These are phyloP conservation scores for Phaeotremella skinneri DNA, from an alignment of 768 basidiomycete species.

Conservation along the genomic window DNA sequence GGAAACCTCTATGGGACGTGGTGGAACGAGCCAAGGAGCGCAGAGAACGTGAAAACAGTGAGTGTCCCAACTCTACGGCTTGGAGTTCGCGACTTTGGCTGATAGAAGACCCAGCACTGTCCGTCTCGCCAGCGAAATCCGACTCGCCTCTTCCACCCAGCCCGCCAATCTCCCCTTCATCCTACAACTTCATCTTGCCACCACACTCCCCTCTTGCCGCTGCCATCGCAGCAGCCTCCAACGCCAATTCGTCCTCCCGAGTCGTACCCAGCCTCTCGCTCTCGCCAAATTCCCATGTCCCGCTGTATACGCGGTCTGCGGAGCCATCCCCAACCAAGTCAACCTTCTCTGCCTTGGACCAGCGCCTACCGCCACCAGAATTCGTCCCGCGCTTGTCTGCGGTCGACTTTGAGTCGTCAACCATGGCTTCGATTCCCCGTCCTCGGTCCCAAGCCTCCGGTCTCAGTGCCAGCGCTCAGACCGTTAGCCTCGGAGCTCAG, in stretches of 20 bases:
- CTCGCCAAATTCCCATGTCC: conserved; percentile 13
- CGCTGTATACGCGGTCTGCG: conserved; percentile 34
- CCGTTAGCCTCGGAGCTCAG: not conserved
- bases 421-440: conserved; percentile 8
- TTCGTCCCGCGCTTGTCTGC: conserved; percentile 39
- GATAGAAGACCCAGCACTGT: not conserved
- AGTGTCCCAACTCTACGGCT: conserved; percentile 5
- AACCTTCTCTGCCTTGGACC: conserved; percentile 37
- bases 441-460: conserved; percentile 7
- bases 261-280: not conserved
- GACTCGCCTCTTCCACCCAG: conserved; percentile 25
- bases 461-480: conserved; percentile 7
- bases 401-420: conserved; percentile 30
- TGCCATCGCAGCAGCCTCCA: conserved; percentile 21
- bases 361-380: conserved; percentile 37
- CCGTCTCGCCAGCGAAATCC: conserved; percentile 11
- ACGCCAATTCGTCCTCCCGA: conserved; percentile 1
- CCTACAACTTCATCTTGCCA: conserved; percentile 43
- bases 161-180: conserved; percentile 29
- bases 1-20: conserved; percentile 34
- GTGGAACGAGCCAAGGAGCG: conserved; percentile 31
- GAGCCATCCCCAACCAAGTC: conserved; percentile 40
- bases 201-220: conserved; percentile 36
- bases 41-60: conserved; percentile 18
- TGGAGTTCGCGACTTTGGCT: not conserved